Evolutionary conservation across 139 green algal species (phyloP).

Genomic region (Micromonas pusilla): DNA sequence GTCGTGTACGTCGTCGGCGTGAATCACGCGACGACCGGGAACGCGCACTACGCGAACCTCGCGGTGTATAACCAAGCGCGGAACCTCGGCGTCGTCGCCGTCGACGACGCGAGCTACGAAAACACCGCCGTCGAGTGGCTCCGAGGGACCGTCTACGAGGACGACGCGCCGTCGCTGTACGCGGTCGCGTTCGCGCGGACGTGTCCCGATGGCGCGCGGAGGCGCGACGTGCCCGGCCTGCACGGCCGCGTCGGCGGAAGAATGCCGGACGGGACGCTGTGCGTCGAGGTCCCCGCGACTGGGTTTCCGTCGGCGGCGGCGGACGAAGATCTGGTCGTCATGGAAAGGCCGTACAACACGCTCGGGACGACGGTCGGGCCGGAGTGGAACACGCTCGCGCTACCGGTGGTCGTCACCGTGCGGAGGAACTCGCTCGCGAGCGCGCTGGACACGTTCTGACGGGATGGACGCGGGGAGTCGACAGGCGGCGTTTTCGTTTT

Average conservation of each 20-base stretch:
- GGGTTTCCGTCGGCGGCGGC: background rate
- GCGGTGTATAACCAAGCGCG: background rate
- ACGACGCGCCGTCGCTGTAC: background rate
- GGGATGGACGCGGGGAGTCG: too few relatives aligned
- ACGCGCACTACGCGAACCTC: background rate
- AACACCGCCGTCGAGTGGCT: background rate
- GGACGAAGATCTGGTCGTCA: background rate
- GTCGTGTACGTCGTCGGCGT: slow-evolving; percentile 7
- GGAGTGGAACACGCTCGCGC: background rate
- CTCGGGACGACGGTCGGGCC: slow-evolving; percentile 2
- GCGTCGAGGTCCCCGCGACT: background rate
- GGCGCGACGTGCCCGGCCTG: background rate
- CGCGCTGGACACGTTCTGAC: too few relatives aligned
- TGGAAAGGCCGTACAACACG: slow-evolving; percentile 10
- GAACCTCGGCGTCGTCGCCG: background rate
- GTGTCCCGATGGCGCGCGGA: background rate
- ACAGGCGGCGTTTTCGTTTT: too few relatives aligned
- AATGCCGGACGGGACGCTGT: background rate
- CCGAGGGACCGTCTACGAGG: background rate
- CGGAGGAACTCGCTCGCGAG: too few relatives aligned
- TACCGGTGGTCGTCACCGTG: background rate
- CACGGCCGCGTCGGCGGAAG: background rate
- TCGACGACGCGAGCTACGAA: background rate
- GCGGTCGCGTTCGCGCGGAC: background rate
- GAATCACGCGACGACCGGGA: background rate